Percentiles rank a stretch among this genome's conserved stretches.
These are phyloP conservation scores for Penicillium sp. DNA, from an alignment of 2,329 filamentous ascomycete species.

Conservation along the genomic window DNA sequence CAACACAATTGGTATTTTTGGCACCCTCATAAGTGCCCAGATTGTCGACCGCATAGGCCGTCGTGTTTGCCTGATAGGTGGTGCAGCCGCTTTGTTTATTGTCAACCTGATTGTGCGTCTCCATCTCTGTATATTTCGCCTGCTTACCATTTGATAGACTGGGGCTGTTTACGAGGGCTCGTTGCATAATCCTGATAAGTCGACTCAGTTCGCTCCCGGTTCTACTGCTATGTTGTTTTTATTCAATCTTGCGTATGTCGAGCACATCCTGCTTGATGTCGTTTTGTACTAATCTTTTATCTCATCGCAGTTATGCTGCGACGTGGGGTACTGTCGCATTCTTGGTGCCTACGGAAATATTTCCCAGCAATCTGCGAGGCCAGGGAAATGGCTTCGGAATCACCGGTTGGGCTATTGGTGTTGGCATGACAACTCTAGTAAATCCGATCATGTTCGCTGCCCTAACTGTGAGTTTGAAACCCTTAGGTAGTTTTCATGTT, in stretches of 20 bases:
- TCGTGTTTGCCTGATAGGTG: conserved; percentile 43
- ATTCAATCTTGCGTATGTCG: conserved; percentile 29
- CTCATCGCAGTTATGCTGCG: conserved; percentile 44
- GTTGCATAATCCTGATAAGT: conserved; percentile 35
- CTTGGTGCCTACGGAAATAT: conserved; percentile 58
- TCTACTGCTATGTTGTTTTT: conserved; percentile 53
- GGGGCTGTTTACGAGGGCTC: conserved; percentile 48
- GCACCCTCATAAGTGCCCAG: conserved; percentile 54
- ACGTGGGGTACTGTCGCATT: conserved; percentile 56
- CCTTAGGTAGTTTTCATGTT: neutral
- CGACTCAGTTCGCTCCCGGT: conserved; percentile 44
- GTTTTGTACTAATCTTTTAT: neutral
- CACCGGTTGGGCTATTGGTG: conserved; percentile 60
- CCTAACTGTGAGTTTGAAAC: conserved; percentile 27
- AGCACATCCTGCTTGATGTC: neutral
- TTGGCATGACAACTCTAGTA: conserved; percentile 56
- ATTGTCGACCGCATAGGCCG: conserved; percentile 55
- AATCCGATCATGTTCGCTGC: conserved; percentile 54
- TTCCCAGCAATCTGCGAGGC: conserved; percentile 57
- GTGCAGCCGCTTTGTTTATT: conserved; percentile 40
- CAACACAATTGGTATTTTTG: conserved; percentile 55
- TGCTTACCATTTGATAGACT: conserved; percentile 26
- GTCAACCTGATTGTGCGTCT: conserved; percentile 45
- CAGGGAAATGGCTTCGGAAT: conserved; percentile 63
- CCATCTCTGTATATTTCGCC: neutral